Conservation (phyloP, 2,329 filamentous ascomycete species). For the Fusarium sp. region DNA sequence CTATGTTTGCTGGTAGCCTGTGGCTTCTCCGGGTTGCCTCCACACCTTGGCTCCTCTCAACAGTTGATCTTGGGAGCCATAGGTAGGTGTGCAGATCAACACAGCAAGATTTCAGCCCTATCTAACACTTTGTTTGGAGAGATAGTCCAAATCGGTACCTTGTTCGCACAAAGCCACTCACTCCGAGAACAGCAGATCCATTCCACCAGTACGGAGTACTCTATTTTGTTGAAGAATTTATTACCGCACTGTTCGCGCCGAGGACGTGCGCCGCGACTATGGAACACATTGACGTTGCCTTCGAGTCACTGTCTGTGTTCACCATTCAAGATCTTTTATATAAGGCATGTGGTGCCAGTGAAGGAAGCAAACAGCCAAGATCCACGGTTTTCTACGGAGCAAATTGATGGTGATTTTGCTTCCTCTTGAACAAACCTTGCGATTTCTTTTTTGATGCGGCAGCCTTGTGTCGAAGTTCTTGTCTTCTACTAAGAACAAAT, state of each 20-base stretch:
- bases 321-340: conserved; percentile 2
- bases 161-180: conserved; percentile 14
- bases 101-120: background rate
- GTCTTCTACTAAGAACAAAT: background rate
- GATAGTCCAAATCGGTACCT: background rate
- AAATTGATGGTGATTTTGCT: background rate
- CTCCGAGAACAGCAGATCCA: background rate
- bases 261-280: background rate
- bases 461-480: background rate
- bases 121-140: conserved; percentile 6
- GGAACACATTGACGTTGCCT: background rate
- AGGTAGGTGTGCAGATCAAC: conserved; percentile 1
- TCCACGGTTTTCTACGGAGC: background rate
- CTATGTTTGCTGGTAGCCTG: background rate
- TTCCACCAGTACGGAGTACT: background rate
- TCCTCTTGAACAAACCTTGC: background rate
- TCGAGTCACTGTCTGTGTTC: background rate
- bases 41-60: background rate
- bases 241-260: conserved; percentile 4
- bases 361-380: background rate
- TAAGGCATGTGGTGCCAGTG: background rate
- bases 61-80: background rate
- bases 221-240: background rate
- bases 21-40: background rate
- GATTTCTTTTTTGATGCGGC: too few species aligned